These are phyloP conservation scores for Heliamphora pulchella DNA, from an alignment of 179 eudicot species.

Conservation along the genomic window DNA sequence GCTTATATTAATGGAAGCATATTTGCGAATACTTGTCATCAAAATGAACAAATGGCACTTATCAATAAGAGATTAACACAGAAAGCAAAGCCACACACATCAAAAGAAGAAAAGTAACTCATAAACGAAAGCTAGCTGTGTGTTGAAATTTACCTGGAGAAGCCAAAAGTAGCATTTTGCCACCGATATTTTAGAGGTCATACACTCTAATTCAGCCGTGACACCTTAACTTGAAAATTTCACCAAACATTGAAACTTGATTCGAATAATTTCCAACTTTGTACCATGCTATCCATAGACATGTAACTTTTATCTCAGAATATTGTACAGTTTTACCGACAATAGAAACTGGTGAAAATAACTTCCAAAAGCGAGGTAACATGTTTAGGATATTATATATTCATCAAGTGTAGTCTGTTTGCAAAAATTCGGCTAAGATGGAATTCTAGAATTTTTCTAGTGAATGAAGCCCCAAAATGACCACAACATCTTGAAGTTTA, in stretches of 20 bases:
- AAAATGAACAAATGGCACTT: neutral
- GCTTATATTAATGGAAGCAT: slow-evolving; percentile 18
- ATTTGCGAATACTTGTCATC: neutral
- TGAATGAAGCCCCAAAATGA: too few species aligned
- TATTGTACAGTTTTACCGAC: too few species aligned
- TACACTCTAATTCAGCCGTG: slow-evolving; percentile 37
- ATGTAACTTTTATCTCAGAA: too few species aligned
- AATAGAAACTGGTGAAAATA: too few species aligned
- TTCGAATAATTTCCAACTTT: too few species aligned
- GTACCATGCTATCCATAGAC: too few species aligned
- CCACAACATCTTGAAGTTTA: too few species aligned
- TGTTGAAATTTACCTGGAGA: slow-evolving; percentile 57
- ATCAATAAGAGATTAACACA: neutral
- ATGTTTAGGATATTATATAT: too few species aligned
- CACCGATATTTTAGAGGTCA: slow-evolving; percentile 70
- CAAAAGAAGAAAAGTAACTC: neutral
- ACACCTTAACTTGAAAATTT: slow-evolving; percentile 52
- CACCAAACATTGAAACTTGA: neutral
- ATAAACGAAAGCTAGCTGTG: neutral
- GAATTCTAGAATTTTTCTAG: too few species aligned
- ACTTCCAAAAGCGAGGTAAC: too few species aligned
- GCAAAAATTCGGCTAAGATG: too few species aligned
- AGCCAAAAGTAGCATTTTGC: slow-evolving; percentile 85
- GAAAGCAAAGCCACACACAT: neutral
- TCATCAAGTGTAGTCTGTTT: too few species aligned